phyloP scores from a whole-genome alignment of 129 eudicot species.

The Flaveria ramosissima region DNA sequence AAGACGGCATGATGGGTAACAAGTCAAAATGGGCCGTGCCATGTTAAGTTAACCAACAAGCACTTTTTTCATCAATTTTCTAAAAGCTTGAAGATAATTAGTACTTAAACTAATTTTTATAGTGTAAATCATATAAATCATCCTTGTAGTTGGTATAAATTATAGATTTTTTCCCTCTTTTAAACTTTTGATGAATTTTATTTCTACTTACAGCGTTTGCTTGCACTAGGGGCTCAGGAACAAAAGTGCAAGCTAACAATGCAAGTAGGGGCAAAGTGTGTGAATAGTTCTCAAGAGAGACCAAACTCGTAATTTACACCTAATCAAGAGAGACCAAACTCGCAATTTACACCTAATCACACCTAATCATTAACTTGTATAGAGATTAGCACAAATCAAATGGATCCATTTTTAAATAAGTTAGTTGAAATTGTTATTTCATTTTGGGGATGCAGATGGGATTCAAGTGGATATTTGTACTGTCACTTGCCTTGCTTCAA shows the following conservation, averaged over 20 bases:
- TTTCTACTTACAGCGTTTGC: not conserved
- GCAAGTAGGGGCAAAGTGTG: not conserved
- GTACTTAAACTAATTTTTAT: not conserved
- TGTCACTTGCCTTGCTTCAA: slow-evolving; percentile 82
- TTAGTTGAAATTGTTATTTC: not conserved
- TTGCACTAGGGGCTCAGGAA: not conserved
- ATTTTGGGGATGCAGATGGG: slow-evolving; percentile 66
- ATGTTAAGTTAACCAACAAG: not conserved
- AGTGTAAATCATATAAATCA: not conserved
- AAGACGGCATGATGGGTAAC: not conserved
- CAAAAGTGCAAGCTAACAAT: not conserved
- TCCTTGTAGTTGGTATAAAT: not conserved
- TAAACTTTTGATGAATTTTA: not conserved
- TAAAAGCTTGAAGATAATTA: not conserved
- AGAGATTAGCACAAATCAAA: not conserved
- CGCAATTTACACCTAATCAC: not conserved
- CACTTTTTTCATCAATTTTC: not conserved
- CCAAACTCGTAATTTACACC: not conserved
- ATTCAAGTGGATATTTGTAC: slow-evolving; percentile 87
- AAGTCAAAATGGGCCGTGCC: not conserved
- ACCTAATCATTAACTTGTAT: no score
- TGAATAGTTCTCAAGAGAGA: not conserved
- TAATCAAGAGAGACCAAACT: not conserved
- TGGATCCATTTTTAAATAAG: not conserved
- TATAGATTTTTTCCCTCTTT: not conserved